phyloP scores from a whole-genome alignment of 139 green algal species.

The Picochlorum sp. region DNA sequence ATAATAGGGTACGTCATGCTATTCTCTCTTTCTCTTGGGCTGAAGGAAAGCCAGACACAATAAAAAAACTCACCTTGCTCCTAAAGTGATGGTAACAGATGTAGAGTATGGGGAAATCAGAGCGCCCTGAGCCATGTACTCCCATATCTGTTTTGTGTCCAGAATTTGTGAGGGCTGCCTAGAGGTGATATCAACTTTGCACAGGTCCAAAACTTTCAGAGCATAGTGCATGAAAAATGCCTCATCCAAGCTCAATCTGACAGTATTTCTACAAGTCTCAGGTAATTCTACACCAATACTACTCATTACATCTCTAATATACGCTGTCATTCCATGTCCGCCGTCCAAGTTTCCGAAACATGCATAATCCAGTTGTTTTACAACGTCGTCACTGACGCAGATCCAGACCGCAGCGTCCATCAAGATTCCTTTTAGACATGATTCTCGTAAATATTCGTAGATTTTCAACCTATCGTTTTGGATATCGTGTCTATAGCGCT shows the following conservation, averaged over 20 bases:
- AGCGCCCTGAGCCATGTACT: conserved; percentile 1
- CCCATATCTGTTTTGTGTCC: conserved; percentile 17
- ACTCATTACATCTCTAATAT: conserved; percentile 11
- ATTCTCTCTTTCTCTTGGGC: neutral
- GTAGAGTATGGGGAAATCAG: conserved; percentile 29
- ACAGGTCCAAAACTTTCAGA: conserved; percentile 11
- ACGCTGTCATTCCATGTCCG: conserved; percentile 10
- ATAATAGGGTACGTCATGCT: neutral
- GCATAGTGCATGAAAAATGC: conserved; percentile 32
- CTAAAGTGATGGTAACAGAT: conserved; percentile 35
- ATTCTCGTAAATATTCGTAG: conserved; percentile 3
- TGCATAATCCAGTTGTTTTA: conserved; percentile 19
- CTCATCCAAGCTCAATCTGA: conserved; percentile 31
- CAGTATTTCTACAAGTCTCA: conserved; percentile 5
- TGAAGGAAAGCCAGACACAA: neutral
- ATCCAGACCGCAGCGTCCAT: conserved; percentile 24
- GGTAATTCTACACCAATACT: neutral
- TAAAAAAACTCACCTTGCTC: conserved; percentile 17
- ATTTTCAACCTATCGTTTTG: conserved; percentile 23
- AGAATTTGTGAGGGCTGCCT: neutral
- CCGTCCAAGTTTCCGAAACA: conserved; percentile 37
- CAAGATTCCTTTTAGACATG: conserved; percentile 20
- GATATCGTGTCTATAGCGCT: conserved; percentile 11
- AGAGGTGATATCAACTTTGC: neutral
- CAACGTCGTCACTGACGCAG: conserved; percentile 7